Base-by-base conservation (phyloP, 83 land plant genomes). In the Isoetes engelmannii region DNA sequence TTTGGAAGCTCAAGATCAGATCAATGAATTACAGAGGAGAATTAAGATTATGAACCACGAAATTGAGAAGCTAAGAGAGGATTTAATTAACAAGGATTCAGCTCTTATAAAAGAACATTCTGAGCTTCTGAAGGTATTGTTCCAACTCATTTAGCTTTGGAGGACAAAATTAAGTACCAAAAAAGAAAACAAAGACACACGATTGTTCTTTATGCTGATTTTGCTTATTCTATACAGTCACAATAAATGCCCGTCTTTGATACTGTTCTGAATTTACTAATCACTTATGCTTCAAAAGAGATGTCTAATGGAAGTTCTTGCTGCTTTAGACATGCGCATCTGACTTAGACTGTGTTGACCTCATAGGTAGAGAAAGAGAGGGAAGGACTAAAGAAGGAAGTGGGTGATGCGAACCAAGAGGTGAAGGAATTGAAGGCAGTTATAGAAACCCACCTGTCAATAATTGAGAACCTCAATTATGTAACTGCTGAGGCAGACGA, bases 291-390 rank as follows among this genome's bases (percentile, higher is more conserved):
- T 28, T 28, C 37, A 28, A 28, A 28, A 28, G 2, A 28, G 37
- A 28, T 28, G 37, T 28, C 37, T 28, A 28, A 28, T 28, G 37
- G 1, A 28, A 28, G 37, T 28, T 28, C 37, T 28, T 28, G 37
- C 37, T 28, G 37, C 37, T 28, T 28, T 28, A 28, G 37, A 28
- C 37, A 28, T 28, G 37, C 2, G 37, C 37, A 0, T 28, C 37
- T 28, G 37, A 28, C 37, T 28, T 28, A 28, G 1, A 28, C 37
- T 28, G 37, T 28, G 1, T 28, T 28, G 37, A 28, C 37, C 37
- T 28, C 42, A 59, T 74, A 76, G 79, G 67, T 76, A 5, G 79
- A 76, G 69, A 76, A 76, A 63, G 79, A 76, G 48, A 76, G 79
- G 21, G 79, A 76, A 45, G 15, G 17, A 7, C 55, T 76, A 28